Percentiles rank a stretch among this genome's conserved stretches.
These are phyloP conservation scores for Sporopachydermia quercuum DNA, from an alignment of 805 yeast species.

Conservation along the genomic window DNA sequence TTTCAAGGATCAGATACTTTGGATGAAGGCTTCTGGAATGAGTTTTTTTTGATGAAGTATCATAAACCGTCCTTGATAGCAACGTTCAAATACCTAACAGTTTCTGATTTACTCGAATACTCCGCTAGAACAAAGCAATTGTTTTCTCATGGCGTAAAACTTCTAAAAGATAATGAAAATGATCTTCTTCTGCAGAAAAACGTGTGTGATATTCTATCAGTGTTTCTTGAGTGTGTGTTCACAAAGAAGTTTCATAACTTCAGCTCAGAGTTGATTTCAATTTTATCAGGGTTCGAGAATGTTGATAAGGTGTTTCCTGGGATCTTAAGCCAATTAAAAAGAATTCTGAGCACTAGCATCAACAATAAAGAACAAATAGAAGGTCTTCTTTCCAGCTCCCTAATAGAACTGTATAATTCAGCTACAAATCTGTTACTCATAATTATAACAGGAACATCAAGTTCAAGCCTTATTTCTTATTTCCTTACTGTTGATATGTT, in stretches of 20 bases:
- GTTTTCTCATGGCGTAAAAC: not conserved
- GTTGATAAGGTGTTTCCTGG: constrained; percentile 17
- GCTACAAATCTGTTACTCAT: not conserved
- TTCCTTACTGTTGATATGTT: constrained; percentile 22
- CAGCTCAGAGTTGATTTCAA: constrained; percentile 16
- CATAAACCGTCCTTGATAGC: constrained; percentile 2
- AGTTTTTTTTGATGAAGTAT: constrained; percentile 2
- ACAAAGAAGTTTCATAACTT: constrained; percentile 3
- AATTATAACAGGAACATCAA: constrained; percentile 11
- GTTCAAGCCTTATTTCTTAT: constrained; percentile 18
- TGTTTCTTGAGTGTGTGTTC: constrained; percentile 1
- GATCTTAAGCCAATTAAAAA: constrained; percentile 11
- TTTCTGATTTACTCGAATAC: not conserved
- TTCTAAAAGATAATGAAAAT: not conserved
- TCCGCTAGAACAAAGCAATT: not conserved
- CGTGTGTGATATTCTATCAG: not conserved
- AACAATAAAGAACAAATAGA: not conserved
- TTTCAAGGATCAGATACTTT: not conserved
- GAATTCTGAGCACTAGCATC: not conserved
- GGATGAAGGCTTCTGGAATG: constrained; percentile 1
- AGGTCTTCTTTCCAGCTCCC: not conserved
- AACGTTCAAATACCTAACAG: constrained; percentile 1
- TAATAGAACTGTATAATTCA: not conserved
- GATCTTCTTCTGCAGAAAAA: not conserved
- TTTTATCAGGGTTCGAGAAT: constrained; percentile 20